These are phyloP conservation scores for Gyromitra esculenta DNA, from an alignment of 2,329 filamentous ascomycete genomes.

Conservation along the genomic window DNA sequence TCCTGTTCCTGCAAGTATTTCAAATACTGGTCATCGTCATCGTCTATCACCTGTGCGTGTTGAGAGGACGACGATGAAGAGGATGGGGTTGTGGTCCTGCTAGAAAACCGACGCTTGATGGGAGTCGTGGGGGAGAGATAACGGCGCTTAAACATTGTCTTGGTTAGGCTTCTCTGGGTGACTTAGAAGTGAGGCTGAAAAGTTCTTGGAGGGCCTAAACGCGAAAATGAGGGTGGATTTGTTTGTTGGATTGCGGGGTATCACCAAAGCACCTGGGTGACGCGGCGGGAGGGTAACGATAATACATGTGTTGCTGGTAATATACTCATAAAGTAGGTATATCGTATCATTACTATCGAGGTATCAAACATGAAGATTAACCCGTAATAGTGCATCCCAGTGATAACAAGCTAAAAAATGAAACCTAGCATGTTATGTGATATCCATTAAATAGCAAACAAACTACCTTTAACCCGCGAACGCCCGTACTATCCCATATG, in stretches of 20 bases:
- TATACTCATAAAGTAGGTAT: slow-evolving; percentile 11
- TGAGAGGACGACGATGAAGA: slow-evolving; percentile 1
- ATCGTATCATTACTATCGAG: slow-evolving; percentile 15
- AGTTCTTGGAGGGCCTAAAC: background rate
- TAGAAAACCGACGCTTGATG: background rate
- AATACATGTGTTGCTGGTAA: background rate
- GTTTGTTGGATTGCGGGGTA: slow-evolving; percentile 22
- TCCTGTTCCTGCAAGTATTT: background rate
- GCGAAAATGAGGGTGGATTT: background rate
- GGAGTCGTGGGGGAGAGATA: background rate
- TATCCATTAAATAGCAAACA: slow-evolving; percentile 15
- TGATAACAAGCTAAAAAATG: background rate
- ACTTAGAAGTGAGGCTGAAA: background rate
- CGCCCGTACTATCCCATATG: slow-evolving; percentile 28
- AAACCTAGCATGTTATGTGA: background rate
- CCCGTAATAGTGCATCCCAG: background rate
- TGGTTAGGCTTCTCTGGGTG: background rate
- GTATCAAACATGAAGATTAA: slow-evolving; percentile 16
- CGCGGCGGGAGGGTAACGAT: slow-evolving; percentile 13
- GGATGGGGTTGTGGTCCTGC: background rate
- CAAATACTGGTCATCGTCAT: background rate
- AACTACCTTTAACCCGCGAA: slow-evolving; percentile 2
- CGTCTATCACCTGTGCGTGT: slow-evolving; percentile 4
- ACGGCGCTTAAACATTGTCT: slow-evolving; percentile 18
- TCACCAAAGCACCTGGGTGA: slow-evolving; percentile 3